Conservation (phyloP, 2,329 filamentous ascomycete species). For the Hymenoscyphus occultus region DNA sequence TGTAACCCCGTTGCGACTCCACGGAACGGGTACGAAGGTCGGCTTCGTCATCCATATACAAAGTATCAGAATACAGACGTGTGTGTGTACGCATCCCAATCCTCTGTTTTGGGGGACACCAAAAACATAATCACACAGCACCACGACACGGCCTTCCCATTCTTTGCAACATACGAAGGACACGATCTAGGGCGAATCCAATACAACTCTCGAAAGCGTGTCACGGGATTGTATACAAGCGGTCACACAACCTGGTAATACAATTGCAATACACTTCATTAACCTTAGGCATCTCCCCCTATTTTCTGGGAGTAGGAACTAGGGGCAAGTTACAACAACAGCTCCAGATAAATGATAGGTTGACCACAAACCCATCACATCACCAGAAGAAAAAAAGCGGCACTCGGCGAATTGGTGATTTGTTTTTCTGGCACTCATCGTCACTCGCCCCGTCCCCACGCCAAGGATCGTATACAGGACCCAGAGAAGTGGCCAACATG, state of each 20-base stretch:
- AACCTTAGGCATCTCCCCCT: not conserved
- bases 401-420: no score
- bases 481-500: no score
- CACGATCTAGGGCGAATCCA: not conserved
- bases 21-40: conserved; percentile 1
- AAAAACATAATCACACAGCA: not conserved
- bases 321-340: not conserved
- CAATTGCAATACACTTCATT: not conserved
- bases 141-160: not conserved
- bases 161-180: not conserved
- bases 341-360: not conserved
- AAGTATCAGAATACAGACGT: not conserved
- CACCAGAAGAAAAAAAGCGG: no score
- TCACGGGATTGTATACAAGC: not conserved
- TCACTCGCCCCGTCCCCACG: no score
- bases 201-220: not conserved
- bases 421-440: no score
- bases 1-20: not conserved
- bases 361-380: no score
- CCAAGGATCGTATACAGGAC: no score
- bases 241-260: not conserved
- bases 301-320: not conserved
- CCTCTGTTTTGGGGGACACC: not conserved
- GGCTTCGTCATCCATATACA: not conserved
- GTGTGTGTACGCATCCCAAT: not conserved